phyloP scores from a whole-genome alignment of 768 basidiomycete species.

The Cystobasidium ongulense region DNA sequence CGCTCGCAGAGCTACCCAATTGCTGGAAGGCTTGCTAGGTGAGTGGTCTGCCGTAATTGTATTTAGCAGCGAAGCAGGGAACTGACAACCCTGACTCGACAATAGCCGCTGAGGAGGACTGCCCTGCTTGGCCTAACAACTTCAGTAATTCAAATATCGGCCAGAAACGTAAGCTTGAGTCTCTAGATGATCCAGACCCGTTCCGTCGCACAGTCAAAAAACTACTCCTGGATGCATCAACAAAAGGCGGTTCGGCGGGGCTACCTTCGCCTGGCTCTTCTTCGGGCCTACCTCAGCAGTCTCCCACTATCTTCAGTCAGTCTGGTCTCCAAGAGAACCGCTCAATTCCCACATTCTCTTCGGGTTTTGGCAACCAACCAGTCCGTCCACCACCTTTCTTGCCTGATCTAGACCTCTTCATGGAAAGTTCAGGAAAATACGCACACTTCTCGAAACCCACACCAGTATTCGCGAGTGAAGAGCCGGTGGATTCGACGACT shows the following conservation, averaged over 20 bases:
- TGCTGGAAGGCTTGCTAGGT: constrained; percentile 29
- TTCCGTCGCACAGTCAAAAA: constrained; percentile 22
- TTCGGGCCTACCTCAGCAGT: not conserved
- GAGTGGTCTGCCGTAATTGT: not conserved
- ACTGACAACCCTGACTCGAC: not conserved
- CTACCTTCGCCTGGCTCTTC: not conserved
- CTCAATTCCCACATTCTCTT: not conserved
- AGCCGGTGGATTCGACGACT: constrained; percentile 1
- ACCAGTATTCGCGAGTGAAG: not conserved
- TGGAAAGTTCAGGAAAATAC: constrained; percentile 4
- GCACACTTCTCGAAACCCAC: not conserved
- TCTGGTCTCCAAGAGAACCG: not conserved
- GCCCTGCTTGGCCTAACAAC: constrained; percentile 1
- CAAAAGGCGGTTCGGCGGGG: not conserved
- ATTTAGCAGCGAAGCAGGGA: not conserved
- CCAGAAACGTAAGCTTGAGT: constrained; percentile 2
- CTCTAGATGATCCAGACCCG: constrained; percentile 1
- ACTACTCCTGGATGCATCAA: constrained; percentile 20
- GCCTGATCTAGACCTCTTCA: constrained; percentile 24
- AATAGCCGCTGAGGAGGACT: constrained; percentile 20
- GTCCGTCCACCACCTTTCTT: constrained; percentile 1
- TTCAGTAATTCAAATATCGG: not conserved
- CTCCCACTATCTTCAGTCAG: not conserved
- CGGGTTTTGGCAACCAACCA: not conserved
- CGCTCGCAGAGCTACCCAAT: constrained; percentile 15